phyloP scores from a whole-genome alignment of 179 eudicot species.

The Carnegiea gigantea region DNA sequence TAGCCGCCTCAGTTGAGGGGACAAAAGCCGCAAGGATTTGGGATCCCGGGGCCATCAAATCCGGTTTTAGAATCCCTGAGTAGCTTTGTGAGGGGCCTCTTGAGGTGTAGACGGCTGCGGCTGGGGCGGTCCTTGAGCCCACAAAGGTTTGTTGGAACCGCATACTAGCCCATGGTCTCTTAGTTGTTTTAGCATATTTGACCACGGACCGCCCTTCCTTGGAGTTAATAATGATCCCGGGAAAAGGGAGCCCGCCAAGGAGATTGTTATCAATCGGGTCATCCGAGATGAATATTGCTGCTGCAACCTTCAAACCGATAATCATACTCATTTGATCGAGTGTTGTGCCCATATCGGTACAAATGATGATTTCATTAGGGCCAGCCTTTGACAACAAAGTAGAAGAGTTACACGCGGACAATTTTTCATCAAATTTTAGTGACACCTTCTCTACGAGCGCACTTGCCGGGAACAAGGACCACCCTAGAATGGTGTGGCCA shows the following conservation, averaged over 20 bases:
- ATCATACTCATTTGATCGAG: neutral
- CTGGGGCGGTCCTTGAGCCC: slow-evolving; percentile 49
- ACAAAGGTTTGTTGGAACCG: slow-evolving; percentile 44
- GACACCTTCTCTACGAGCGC: slow-evolving; percentile 28
- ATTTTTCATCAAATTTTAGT: slow-evolving; percentile 16
- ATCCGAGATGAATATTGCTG: slow-evolving; percentile 31
- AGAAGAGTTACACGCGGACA: slow-evolving; percentile 33
- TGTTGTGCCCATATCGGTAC: slow-evolving; percentile 15
- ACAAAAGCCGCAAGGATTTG: slow-evolving; percentile 48
- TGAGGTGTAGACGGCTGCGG: slow-evolving; percentile 53
- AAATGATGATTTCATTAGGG: slow-evolving; percentile 22
- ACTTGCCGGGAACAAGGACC: slow-evolving; percentile 43
- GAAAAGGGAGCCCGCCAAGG: slow-evolving; percentile 28
- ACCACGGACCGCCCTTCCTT: slow-evolving; percentile 30
- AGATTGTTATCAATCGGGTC: slow-evolving; percentile 11
- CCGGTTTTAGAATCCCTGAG: slow-evolving; percentile 53
- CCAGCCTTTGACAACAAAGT: slow-evolving; percentile 15
- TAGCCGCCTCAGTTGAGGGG: slow-evolving; percentile 23
- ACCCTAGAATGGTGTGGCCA: slow-evolving; percentile 29
- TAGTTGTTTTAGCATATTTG: slow-evolving; percentile 25
- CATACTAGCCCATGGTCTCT: slow-evolving; percentile 36
- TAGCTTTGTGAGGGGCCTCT: slow-evolving; percentile 64
- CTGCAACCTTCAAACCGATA: slow-evolving; percentile 24
- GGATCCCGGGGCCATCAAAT: slow-evolving; percentile 62
- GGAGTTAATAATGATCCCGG: slow-evolving; percentile 35